Percentiles rank a stretch among this genome's conserved stretches.
phyloP scores from a whole-genome alignment of 2,329 filamentous ascomycete genomes.

The Ophiostoma angusticollis region DNA sequence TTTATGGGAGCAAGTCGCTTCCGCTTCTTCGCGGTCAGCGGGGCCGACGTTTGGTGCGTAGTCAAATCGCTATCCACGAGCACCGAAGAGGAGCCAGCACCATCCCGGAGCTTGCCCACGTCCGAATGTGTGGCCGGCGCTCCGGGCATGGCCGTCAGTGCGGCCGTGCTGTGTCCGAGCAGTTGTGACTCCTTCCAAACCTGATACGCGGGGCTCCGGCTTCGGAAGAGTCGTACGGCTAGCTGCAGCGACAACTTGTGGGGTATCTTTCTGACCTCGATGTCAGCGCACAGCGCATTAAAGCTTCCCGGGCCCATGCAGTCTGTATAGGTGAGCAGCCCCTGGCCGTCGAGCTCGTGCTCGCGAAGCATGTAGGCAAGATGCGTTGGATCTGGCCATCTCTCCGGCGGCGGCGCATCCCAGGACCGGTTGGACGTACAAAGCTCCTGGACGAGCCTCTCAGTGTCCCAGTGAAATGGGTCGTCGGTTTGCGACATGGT shows the following conservation, averaged over 20 bases:
- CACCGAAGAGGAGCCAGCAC: no score
- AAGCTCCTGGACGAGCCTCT: conserved; percentile 53
- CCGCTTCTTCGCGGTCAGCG: conserved; percentile 20
- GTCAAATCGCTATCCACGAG: no score
- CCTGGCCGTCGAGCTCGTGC: conserved; percentile 52
- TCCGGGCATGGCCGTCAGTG: not conserved
- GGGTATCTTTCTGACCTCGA: conserved; percentile 44
- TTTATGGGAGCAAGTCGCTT: conserved; percentile 18
- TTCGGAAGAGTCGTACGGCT: conserved; percentile 44
- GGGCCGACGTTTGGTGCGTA: no score
- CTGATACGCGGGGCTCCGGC: conserved; percentile 36
- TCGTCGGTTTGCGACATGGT: conserved; percentile 28
- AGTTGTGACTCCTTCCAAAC: conserved; percentile 18
- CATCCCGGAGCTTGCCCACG: no score
- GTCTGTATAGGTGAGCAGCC: conserved; percentile 45
- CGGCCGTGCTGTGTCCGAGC: not conserved
- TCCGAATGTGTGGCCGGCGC: no score
- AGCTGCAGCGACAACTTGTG: conserved; percentile 45
- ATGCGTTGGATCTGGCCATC: conserved; percentile 35
- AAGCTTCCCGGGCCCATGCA: conserved; percentile 27
- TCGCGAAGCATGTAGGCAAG: conserved; percentile 46
- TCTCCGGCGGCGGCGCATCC: conserved; percentile 23
- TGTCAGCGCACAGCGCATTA: conserved; percentile 35
- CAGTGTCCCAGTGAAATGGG: conserved; percentile 62
- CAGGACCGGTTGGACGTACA: conserved; percentile 42